phyloP scores from a whole-genome alignment of 768 basidiomycete species.

The Suillus americanus region DNA sequence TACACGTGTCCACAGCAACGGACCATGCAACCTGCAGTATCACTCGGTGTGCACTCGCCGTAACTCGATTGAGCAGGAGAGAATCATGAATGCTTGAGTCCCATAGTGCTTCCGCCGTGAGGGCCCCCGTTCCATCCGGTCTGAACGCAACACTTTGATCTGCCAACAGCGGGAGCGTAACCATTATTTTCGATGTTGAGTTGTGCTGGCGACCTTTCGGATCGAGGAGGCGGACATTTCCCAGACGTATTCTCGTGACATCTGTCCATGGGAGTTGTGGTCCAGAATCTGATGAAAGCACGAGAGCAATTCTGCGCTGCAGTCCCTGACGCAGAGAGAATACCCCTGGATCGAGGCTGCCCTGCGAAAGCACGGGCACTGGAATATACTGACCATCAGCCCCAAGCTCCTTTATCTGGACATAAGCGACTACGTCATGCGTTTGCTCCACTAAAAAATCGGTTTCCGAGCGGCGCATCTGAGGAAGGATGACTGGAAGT shows the following conservation, averaged over 20 bases:
- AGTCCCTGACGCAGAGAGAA: constrained; percentile 93
- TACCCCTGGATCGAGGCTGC: constrained; percentile 75
- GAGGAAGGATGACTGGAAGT: constrained; percentile 46
- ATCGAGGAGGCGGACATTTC: constrained; percentile 84
- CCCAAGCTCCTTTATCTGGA: constrained; percentile 85
- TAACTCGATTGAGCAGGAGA: constrained; percentile 81
- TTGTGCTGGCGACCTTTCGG: constrained; percentile 80
- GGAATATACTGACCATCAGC: constrained; percentile 83
- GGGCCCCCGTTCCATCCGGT: constrained; percentile 76
- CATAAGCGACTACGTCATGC: constrained; percentile 88
- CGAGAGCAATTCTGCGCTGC: constrained; percentile 78
- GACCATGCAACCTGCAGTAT: constrained; percentile 76
- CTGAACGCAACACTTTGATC: constrained; percentile 74
- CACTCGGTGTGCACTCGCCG: constrained; percentile 73
- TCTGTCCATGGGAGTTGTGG: constrained; percentile 86
- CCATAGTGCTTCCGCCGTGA: constrained; percentile 80
- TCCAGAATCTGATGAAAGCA: constrained; percentile 85
- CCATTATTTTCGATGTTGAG: constrained; percentile 66
- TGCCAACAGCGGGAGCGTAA: constrained; percentile 72
- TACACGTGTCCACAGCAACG: constrained; percentile 80
- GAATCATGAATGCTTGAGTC: constrained; percentile 93
- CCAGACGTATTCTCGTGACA: constrained; percentile 72
- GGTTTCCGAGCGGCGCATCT: constrained; percentile 90
- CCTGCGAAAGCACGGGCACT: constrained; percentile 77
- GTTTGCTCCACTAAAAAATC: constrained; percentile 86